These are phyloP conservation scores for Oemleria cerasiformis DNA, from an alignment of 306 rosid genomes.

Conservation along the genomic window DNA sequence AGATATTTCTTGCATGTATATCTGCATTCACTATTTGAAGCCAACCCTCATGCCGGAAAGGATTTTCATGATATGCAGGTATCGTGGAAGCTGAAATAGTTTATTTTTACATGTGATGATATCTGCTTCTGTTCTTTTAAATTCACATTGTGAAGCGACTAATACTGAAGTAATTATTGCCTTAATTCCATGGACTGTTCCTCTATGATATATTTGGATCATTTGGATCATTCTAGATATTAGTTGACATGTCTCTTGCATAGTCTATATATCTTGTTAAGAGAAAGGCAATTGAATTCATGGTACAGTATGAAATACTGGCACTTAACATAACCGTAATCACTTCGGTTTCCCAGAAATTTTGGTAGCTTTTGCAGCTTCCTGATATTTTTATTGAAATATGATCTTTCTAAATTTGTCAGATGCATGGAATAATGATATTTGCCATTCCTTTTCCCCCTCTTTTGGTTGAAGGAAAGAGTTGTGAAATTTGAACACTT, in stretches of 20 bases:
- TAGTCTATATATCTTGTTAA: background rate
- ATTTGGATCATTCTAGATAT: background rate
- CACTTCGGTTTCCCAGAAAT: background rate
- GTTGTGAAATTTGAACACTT: background rate
- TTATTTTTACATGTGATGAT: background rate
- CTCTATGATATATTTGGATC: background rate
- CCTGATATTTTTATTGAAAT: background rate
- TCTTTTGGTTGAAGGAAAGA: background rate
- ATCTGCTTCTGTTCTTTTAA: background rate
- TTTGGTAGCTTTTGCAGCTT: background rate
- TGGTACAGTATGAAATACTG: background rate
- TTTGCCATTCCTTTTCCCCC: background rate
- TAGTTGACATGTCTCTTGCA: background rate
- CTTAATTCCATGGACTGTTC: background rate
- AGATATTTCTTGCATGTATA: slow-evolving; percentile 74
- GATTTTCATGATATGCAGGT: slow-evolving; percentile 98
- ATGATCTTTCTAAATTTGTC: background rate
- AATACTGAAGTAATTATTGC: background rate
- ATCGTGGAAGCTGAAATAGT: slow-evolving; percentile 16
- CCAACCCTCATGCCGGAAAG: slow-evolving; percentile 82
- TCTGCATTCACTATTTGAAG: slow-evolving; percentile 93
- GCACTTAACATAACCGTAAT: background rate
- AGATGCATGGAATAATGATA: background rate
- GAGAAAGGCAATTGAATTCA: background rate
- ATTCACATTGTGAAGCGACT: slow-evolving; percentile 9